Percentiles rank a stretch among this genome's conserved stretches.
phyloP scores from a whole-genome alignment of 1,284 basidiomycete species.

The Amylostereum areolatum region DNA sequence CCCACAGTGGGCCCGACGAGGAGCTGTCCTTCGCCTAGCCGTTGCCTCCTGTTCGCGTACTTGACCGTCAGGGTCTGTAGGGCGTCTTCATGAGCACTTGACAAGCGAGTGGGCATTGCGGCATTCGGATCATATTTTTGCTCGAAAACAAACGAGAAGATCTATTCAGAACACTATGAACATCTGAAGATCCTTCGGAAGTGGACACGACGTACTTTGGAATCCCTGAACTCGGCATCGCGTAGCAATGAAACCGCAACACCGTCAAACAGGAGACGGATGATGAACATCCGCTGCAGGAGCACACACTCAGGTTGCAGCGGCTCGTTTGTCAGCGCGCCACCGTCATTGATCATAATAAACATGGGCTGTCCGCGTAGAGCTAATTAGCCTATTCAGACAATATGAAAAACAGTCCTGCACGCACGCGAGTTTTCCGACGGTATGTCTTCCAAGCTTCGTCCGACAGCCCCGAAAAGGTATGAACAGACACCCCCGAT shows the following conservation, averaged over 20 bases:
- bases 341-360: conserved; percentile 51
- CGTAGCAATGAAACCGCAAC: conserved; percentile 47
- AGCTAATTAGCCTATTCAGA: background rate
- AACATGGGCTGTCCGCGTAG: conserved; percentile 60
- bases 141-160: conserved; percentile 41
- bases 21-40: too few relatives aligned
- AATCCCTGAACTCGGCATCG: conserved; percentile 52
- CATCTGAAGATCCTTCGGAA: background rate
- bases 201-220: conserved; percentile 39
- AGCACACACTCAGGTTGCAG: conserved; percentile 27
- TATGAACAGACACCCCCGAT: conserved; percentile 34
- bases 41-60: too few relatives aligned
- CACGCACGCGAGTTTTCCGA: conserved; percentile 31
- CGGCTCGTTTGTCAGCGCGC: conserved; percentile 13
- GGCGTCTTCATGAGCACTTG: conserved; percentile 13
- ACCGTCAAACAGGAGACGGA: conserved; percentile 37
- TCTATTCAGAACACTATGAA: conserved; percentile 23
- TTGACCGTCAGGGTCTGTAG: conserved; percentile 7
- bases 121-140: conserved; percentile 21
- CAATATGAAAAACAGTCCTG: conserved; percentile 11
- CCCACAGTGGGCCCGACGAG: background rate
- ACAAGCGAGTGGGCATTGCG: conserved; percentile 14
- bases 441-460: conserved; percentile 43
- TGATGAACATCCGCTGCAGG: conserved; percentile 43
- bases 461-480: conserved; percentile 41